Conservation (phyloP, 2,329 filamentous ascomycete species). For the Hypoxylon sp. region DNA sequence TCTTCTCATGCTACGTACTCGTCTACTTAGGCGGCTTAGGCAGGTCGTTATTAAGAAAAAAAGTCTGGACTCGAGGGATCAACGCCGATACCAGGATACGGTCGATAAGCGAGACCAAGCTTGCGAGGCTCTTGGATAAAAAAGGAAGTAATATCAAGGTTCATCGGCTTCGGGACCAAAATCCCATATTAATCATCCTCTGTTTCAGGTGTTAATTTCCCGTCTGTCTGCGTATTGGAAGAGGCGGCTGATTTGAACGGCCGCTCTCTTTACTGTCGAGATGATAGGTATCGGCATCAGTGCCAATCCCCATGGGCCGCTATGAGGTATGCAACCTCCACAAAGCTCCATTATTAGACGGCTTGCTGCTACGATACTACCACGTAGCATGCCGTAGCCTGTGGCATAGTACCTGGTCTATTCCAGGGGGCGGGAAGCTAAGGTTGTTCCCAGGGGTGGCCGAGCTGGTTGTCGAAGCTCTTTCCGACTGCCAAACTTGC, state of each 20-base stretch:
- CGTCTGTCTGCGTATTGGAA: neutral
- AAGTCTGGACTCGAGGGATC: slow-evolving; percentile 6
- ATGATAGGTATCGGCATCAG: slow-evolving; percentile 20
- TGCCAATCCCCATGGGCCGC: slow-evolving; percentile 9
- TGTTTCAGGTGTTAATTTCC: no score
- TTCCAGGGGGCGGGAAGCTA: no score
- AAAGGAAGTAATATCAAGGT: neutral
- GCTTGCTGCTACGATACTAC: no score
- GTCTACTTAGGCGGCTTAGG: no score
- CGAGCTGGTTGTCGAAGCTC: no score
- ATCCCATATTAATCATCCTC: neutral
- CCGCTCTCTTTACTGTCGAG: slow-evolving; percentile 13
- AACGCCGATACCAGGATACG: neutral
- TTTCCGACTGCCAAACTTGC: no score
- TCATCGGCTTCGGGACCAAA: slow-evolving; percentile 8
- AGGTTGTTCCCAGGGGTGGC: no score
- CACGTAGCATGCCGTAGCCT: no score
- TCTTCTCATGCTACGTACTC: no score
- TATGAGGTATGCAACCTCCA: slow-evolving; percentile 10
- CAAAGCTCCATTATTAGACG: no score
- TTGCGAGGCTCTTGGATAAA: neutral
- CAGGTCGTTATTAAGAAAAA: no score
- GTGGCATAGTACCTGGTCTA: no score
- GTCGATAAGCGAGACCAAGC: neutral
- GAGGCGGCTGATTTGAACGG: slow-evolving; percentile 24